phyloP scores from a whole-genome alignment of 1,139 yeast species.

The Blastobotrys malaysiensis region DNA sequence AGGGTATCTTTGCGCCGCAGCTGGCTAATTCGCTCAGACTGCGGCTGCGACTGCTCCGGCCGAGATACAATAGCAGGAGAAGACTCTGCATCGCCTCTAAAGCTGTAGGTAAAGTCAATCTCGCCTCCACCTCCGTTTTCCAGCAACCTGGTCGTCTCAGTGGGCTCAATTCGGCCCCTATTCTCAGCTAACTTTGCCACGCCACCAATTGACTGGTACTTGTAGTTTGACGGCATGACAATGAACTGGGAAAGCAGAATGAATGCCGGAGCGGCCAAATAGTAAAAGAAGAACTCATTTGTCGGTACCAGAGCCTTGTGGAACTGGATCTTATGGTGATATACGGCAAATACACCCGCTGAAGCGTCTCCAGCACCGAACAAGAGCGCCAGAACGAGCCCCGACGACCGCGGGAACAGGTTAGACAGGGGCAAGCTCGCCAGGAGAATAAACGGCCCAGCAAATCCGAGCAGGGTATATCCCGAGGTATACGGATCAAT shows the following conservation, averaged over 20 bases:
- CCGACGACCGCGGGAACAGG: conserved; percentile 65
- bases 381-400: conserved; percentile 61
- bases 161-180: conserved; percentile 37
- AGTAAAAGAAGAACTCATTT: conserved; percentile 55
- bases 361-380: conserved; percentile 80
- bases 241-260: conserved; percentile 66
- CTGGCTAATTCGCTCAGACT: conserved; percentile 1
- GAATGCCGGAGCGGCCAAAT: conserved; percentile 66
- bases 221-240: conserved; percentile 57
- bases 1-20: neutral
- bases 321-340: conserved; percentile 51
- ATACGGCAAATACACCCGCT: conserved; percentile 63
- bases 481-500: conserved; percentile 65
- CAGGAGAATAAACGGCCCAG: conserved; percentile 79
- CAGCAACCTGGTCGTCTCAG: conserved; percentile 34
- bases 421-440: conserved; percentile 76
- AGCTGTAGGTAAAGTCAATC: conserved; percentile 11
- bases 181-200: conserved; percentile 8
- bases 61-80: neutral
- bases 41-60: neutral
- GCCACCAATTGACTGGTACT: conserved; percentile 13
- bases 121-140: conserved; percentile 7
- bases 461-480: conserved; percentile 61
- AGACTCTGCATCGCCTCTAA: neutral
- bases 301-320: conserved; percentile 32